These are phyloP conservation scores for Ophiocordyceps camponoti-floridani DNA, from an alignment of 2,329 filamentous ascomycete species.

Conservation along the genomic window DNA sequence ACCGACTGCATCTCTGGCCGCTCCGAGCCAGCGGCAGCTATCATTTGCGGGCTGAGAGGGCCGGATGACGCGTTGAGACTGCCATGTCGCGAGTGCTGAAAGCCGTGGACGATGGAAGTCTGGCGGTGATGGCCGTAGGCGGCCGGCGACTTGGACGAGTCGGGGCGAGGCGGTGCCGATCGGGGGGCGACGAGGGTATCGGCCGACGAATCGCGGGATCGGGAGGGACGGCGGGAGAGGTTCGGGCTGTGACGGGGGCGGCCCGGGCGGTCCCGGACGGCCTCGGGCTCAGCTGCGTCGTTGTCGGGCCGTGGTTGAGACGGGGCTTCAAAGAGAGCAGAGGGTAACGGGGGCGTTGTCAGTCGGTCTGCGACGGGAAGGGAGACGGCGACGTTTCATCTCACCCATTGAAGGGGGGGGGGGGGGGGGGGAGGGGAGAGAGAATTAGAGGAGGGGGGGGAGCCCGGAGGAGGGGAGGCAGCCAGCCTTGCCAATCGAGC, in stretches of 20 bases:
- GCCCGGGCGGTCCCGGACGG: conserved; percentile 31
- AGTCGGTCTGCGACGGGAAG: not conserved
- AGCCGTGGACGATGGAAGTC: conserved; percentile 91
- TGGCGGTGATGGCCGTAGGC: conserved; percentile 80
- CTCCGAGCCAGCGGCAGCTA: conserved; percentile 44
- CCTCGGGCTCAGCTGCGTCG: conserved; percentile 34
- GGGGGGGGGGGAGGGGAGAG: too few relatives aligned
- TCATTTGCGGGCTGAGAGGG: conserved; percentile 76
- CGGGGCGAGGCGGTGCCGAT: conserved; percentile 15
- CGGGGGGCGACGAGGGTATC: conserved; percentile 27
- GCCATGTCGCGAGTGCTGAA: conserved; percentile 82
- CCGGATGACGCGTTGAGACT: conserved; percentile 69
- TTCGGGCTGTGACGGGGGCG: conserved; percentile 25
- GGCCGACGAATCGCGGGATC: conserved; percentile 40
- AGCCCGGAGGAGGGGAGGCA: too few relatives aligned
- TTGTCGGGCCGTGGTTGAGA: conserved; percentile 35
- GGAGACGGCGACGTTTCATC: not conserved
- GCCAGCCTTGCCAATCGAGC: not conserved
- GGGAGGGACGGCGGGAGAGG: conserved; percentile 22
- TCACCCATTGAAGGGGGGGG: not conserved
- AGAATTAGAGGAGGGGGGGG: too few relatives aligned
- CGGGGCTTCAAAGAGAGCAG: conserved; percentile 26
- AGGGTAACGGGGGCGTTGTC: not conserved
- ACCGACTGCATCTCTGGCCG: conserved; percentile 31
- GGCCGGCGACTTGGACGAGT: conserved; percentile 21